Conservation (phyloP, 495 filamentous ascomycete genomes). For the Daldinia concentrica region DNA sequence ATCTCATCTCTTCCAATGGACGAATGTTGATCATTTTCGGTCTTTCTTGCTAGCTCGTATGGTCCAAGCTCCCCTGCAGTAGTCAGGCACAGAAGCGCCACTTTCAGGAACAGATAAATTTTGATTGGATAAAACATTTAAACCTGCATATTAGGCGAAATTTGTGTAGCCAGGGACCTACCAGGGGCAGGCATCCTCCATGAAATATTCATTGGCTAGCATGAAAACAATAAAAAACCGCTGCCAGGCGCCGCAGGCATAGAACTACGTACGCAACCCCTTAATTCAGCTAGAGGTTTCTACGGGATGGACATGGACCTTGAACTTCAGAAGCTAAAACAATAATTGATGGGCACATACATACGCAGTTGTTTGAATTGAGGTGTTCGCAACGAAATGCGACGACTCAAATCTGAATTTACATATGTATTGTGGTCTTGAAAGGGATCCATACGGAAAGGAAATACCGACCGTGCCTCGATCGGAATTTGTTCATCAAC, state of each 20-base stretch:
- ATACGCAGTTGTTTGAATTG: background rate
- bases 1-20: slow-evolving; percentile 20
- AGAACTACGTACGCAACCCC: slow-evolving; percentile 22
- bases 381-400: background rate
- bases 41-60: slow-evolving; percentile 28
- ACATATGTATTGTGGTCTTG: background rate
- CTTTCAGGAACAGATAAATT: slow-evolving; percentile 25
- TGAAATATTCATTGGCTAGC: slow-evolving; percentile 26
- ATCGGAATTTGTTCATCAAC: slow-evolving; percentile 4
- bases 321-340: background rate
- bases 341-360: background rate
- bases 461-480: slow-evolving; percentile 13
- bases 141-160: slow-evolving; percentile 38
- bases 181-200: slow-evolving; percentile 29
- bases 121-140: slow-evolving; percentile 28
- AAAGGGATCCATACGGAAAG: background rate
- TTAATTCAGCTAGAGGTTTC: slow-evolving; percentile 18
- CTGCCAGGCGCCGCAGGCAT: slow-evolving; percentile 3
- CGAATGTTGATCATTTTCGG: slow-evolving; percentile 38
- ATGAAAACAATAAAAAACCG: slow-evolving; percentile 13
- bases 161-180: slow-evolving; percentile 28
- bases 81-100: slow-evolving; percentile 40
- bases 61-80: slow-evolving; percentile 44
- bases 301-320: background rate
- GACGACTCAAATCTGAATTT: background rate